Conservation (phyloP, 2,329 filamentous ascomycete genomes). For the Penicillium oxalicum region DNA sequence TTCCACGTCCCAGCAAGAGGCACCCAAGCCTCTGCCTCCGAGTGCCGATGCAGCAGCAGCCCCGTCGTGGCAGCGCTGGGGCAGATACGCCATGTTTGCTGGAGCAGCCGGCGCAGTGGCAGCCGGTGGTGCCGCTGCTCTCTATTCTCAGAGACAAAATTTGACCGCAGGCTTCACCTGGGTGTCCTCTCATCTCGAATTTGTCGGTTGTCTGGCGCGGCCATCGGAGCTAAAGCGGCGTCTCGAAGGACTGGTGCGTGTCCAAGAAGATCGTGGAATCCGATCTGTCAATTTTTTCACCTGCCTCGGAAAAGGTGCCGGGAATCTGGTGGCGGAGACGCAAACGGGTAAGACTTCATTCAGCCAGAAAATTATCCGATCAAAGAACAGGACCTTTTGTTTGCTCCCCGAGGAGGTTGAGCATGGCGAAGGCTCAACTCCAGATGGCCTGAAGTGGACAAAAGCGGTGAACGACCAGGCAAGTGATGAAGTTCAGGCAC, state of each 20-base stretch:
- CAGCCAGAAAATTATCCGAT: constrained; percentile 35
- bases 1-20: constrained; percentile 8
- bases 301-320: constrained; percentile 64
- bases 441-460: constrained; percentile 54
- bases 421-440: constrained; percentile 20
- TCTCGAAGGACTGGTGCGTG: constrained; percentile 59
- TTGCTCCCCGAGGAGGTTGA: constrained; percentile 60
- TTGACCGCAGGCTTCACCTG: constrained; percentile 70
- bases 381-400: constrained; percentile 77
- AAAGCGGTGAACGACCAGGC: constrained; percentile 73
- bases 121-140: constrained; percentile 73
- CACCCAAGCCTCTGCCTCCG: constrained; percentile 22
- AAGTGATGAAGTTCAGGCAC: constrained; percentile 71
- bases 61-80: constrained; percentile 69
- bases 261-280: constrained; percentile 60
- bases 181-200: constrained; percentile 86
- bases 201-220: constrained; percentile 83
- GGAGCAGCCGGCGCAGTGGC: constrained; percentile 75
- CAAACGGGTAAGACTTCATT: constrained; percentile 24
- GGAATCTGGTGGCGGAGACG: constrained; percentile 23
- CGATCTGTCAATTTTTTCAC: constrained; percentile 87
- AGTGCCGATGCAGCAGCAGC: constrained; percentile 42
- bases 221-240: constrained; percentile 73
- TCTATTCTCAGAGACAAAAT: constrained; percentile 78
- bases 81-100: constrained; percentile 76